A percentile compares a stretch with the other conserved stretches of the same genome.
These are phyloP conservation scores for Fusarium anguioides DNA, from an alignment of 2,329 filamentous ascomycete genomes.

Conservation along the genomic window DNA sequence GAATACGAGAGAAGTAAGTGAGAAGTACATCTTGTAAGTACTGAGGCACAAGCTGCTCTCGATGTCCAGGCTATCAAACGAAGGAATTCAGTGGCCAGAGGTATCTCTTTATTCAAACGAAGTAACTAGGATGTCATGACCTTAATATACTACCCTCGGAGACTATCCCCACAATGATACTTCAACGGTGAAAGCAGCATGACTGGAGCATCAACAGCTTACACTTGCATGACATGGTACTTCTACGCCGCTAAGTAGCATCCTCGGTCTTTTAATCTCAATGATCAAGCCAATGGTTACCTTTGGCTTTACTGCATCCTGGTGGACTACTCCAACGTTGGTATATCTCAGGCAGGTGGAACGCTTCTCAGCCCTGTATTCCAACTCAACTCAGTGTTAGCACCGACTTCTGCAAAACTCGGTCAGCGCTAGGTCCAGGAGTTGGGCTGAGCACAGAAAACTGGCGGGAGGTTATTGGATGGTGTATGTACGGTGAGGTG, in stretches of 20 bases:
- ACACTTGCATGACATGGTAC: constrained; percentile 8
- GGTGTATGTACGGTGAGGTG: not conserved
- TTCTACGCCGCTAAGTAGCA: not conserved
- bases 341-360: not conserved
- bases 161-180: not conserved
- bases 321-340: not conserved
- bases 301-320: not conserved
- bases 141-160: constrained; percentile 8
- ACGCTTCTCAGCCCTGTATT: not conserved
- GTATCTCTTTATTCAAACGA: too few species aligned
- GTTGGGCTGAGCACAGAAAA: not conserved
- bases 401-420: not conserved
- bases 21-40: constrained; percentile 21
- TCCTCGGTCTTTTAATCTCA: not conserved
- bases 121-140: not conserved
- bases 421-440: constrained; percentile 13
- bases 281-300: not conserved
- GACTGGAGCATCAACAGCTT: not conserved
- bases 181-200: not conserved
- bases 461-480: constrained; percentile 23
- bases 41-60: not conserved
- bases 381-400: not conserved
- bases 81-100: not conserved
- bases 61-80: not conserved
- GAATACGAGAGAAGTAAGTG: constrained; percentile 1